Conservation (phyloP, 768 basidiomycete species). For the Lentinula sp. region DNA sequence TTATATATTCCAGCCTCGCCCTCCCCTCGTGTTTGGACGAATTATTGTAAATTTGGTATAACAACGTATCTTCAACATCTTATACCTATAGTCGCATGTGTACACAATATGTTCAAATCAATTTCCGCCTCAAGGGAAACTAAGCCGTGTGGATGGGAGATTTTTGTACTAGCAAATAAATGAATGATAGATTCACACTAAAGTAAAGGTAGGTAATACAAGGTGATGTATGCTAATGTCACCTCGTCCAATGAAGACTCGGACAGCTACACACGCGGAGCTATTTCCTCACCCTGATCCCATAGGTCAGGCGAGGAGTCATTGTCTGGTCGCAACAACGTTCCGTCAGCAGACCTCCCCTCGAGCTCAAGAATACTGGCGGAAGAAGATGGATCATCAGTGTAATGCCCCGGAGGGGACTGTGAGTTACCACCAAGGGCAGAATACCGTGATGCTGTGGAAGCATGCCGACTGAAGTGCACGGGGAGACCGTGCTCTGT, state of each 20-base stretch:
- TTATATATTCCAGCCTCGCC: neutral
- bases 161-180: too few species aligned
- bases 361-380: neutral
- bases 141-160: too few species aligned
- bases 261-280: neutral
- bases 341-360: neutral
- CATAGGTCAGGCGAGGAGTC: neutral
- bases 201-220: too few species aligned
- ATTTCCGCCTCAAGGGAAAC: too few species aligned
- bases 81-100: too few species aligned
- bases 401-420: neutral
- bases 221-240: too few species aligned
- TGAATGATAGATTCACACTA: too few species aligned
- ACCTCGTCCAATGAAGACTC: neutral
- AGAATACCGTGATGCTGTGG: neutral
- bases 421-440: neutral
- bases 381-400: constrained; percentile 5
- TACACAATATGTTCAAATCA: too few species aligned
- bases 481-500: constrained; percentile 32
- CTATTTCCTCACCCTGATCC: neutral
- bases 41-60: neutral
- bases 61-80: too few species aligned
- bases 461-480: neutral
- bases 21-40: neutral
- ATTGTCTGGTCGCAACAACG: neutral